Base-by-base conservation (phyloP, 768 basidiomycete genomes). In the Mrakia frigida region DNA sequence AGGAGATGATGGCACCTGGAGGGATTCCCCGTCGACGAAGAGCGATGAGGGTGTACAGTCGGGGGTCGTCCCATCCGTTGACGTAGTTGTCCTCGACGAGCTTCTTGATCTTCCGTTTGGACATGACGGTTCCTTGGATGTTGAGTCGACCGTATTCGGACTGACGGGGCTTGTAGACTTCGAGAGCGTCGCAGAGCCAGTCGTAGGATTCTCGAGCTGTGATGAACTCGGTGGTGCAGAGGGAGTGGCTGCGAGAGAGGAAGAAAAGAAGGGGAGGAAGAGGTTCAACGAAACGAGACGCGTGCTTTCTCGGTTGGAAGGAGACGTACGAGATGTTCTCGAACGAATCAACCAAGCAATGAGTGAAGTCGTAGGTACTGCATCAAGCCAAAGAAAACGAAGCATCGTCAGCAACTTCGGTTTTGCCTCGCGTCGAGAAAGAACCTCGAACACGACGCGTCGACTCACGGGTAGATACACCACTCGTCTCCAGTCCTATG, bases 171-270 rank as follows among this genome's bases (percentile, higher is more conserved):
- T 94, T 97, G 87, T 98, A 99, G 3, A 98, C 91, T 78, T 92
- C 92, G n/a, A 98, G 86, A 3, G 92, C 93, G 82, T 99, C 96
- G 81, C 97, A 99, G 18, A 99, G 88, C 97, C 97, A 99, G 81
- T 99, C 97, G 83, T 99, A 98, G 0, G 97, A 97, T 82, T 94
- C 92, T 74, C 97, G 91, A 3, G 97, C 94, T 31, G 90, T 89
- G 80, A 98, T 90, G 83, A 99, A 99, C 83, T 99, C 97, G 53
- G 89, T 89, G 0, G 97, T 99, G 81, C 97, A 99, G 9, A 99
- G 87, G 0, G 97, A 98, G 85, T 99, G 97, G 35, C 96, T 98
- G 76, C 46, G 11, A 70, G 14, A 39, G 14, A 39, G 23, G 10
- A 13, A 65, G 37, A 65, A 46, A 23, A 14, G 10, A 37, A 3